A percentile compares a stretch with the other conserved stretches of the same genome.
Evolutionary conservation across 2,329 filamentous ascomycete species (phyloP).

Genomic region (Penicillium decumbens): DNA sequence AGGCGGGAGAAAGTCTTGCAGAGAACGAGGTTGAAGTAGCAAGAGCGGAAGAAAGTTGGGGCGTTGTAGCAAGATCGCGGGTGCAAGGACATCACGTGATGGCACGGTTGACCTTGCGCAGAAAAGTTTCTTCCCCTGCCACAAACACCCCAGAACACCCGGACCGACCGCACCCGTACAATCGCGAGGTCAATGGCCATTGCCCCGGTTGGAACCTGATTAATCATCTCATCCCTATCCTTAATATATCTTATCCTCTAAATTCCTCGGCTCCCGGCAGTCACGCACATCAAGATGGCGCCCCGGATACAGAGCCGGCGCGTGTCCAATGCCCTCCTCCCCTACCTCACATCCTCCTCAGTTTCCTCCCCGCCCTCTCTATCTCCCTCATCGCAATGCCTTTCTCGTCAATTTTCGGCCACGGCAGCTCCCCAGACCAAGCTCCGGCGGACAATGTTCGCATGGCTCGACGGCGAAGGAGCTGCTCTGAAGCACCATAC

Average conservation of each 20-base stretch:
- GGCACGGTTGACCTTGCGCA: conserved; percentile 15
- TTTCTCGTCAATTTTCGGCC: conserved; percentile 33
- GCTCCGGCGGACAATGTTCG: conserved; percentile 53
- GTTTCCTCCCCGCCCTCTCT: conserved; percentile 17
- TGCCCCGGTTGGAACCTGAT: neutral
- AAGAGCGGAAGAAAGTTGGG: too few species aligned
- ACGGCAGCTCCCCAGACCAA: conserved; percentile 41
- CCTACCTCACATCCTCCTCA: conserved; percentile 29
- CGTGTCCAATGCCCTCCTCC: conserved; percentile 33
- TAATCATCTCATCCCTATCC: neutral
- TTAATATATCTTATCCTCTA: conserved; percentile 5
- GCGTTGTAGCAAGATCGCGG: neutral
- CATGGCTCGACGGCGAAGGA: conserved; percentile 51
- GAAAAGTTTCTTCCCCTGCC: conserved; percentile 32
- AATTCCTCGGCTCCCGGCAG: conserved; percentile 1
- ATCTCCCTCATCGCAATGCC: conserved; percentile 18
- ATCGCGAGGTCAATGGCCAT: conserved; percentile 15
- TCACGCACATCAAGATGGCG: conserved; percentile 31
- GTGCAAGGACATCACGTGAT: conserved; percentile 18
- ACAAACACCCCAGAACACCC: conserved; percentile 13
- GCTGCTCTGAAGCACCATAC: conserved; percentile 29
- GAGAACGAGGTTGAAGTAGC: too few species aligned
- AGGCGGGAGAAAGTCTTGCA: too few species aligned
- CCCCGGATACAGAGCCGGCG: conserved; percentile 38
- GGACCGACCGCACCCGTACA: conserved; percentile 12